Evolutionary conservation across 257 asterid species (phyloP), one percentile per base, ranked within the genome.

Genomic region (Scutellaria barbata): DNA sequence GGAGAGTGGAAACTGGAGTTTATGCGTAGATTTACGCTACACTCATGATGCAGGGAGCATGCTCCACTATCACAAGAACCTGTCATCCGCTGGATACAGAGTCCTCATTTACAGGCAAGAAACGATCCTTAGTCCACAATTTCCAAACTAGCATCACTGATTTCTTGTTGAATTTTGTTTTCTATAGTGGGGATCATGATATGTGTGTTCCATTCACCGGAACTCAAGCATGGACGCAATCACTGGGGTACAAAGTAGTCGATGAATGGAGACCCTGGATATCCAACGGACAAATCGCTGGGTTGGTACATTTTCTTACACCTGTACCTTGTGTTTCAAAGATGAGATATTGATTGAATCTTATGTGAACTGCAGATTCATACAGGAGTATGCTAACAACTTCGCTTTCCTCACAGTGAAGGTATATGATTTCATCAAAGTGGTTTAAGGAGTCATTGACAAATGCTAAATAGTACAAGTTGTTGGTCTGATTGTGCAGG

Each of bases 141-240:
- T 8, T n/a, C 55, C 41, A 43, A 3, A 18, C 41, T 30, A 33
- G 16, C 48, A 11, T 35, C 18, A 22, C 35, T 30, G 35, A 30
- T 30, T 25, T 30, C 35, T 30, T 30, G 10, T 54, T 7, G 30
- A 40, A 13, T 39, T 25, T 11, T n/a, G 0, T 5, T 20, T 10
- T 52, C 35, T 22, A 16, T 63, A 86, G 92, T 47, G 92, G 92
- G 5, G 92, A 87, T 78, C 92, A 87, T 71, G 92, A 87, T 69
- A 87, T 87, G 92, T 84, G 89, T 57, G 78, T 87, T 57, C 92
- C 92, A 0, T 84, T 66, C 48, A 87, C 89, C 0, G 92, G 89
- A 45, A 87, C 81, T 25, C 78, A 87, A 85, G 88, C 87, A 17
- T 87, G 92, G 88, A 83, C 84, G 4, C 59, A 77, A 2, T 81